phyloP scores from a whole-genome alignment of 257 asterid genomes.

The Solanum tarapatanum region DNA sequence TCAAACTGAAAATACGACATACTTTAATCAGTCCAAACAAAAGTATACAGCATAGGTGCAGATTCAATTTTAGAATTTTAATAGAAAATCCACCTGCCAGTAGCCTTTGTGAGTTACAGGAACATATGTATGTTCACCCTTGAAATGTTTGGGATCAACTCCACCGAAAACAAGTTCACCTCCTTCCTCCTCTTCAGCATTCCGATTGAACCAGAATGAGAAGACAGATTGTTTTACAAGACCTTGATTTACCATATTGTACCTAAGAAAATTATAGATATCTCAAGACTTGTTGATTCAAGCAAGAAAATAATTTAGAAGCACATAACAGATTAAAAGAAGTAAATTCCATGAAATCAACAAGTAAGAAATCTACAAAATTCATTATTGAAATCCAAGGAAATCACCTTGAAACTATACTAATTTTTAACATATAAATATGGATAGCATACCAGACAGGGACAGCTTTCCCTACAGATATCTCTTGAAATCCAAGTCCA shows the following conservation, averaged over 20 bases:
- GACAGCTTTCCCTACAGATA: conserved; percentile 65
- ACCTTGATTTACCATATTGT: conserved; percentile 69
- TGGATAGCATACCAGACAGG: conserved; percentile 61
- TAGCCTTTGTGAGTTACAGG: conserved; percentile 81
- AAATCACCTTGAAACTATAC: background rate
- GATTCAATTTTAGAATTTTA: background rate
- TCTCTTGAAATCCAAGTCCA: conserved; percentile 91
- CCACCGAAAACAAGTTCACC: conserved; percentile 93
- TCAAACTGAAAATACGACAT: conserved; percentile 42
- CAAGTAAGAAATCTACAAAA: background rate
- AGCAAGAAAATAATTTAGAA: background rate
- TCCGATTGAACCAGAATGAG: conserved; percentile 80
- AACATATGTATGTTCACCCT: conserved; percentile 72
- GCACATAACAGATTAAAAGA: background rate
- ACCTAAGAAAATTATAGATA: conserved; percentile 32
- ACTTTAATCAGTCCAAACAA: background rate
- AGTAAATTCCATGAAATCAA: background rate
- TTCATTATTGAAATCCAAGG: too few relatives aligned
- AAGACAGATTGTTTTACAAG: conserved; percentile 60
- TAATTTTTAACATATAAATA: background rate
- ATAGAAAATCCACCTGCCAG: conserved; percentile 60
- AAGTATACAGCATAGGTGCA: background rate
- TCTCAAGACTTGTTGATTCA: background rate
- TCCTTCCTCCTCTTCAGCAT: conserved; percentile 51
- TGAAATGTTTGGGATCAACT: conserved; percentile 66